Base-by-base conservation (phyloP, 805 yeast genomes). In the Starmerella bombicola region DNA sequence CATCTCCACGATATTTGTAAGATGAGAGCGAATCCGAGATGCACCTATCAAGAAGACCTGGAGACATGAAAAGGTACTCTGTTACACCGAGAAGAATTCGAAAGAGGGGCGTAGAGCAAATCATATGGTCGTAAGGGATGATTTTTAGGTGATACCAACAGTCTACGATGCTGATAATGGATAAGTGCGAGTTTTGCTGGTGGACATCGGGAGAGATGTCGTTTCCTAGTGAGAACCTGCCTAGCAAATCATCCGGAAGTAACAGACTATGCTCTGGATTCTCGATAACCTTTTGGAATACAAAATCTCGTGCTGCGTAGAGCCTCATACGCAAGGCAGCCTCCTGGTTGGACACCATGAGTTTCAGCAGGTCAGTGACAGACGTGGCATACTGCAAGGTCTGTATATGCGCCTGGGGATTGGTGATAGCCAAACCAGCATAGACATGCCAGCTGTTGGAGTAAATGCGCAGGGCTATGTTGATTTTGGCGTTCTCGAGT, bases 401-500 rank as follows among this genome's bases (percentile, higher is more conserved):
- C 61, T 91, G 97, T 30, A 71, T 73, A 55, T 88, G 96, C 1
- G 97, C 96, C 32, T 86, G 74, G 1, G 95, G 96, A 55, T 91
- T 91, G 1, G 95, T 80, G 50, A 91, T 88, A 8, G 97, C 96
- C 53, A 91, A 67, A 0, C 98, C 98, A 4, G 97, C 97, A 56
- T 91, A 91, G 23, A 91, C 97, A 59, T 91, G 98, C 93, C 95
- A 91, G 61, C 86, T 85, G 61, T 86, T 91, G 15, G 94, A 76
- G 59, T 70, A 91, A 37, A 91, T 91, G 48, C 98, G 68, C 57
- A 91, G 63, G 1, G 97, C 80, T 24, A 91, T 85, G 58, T 91
- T 91, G 56, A 86, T 81, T 54, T 91, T 91, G 13, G 95, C 97
- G 58, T 91, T 88, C 58, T 91, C 98, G 35, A 91, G 67, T 2